Evolutionary conservation across 108 stramenopile genomes (phyloP).

Genomic region (Pseudonitzschia multiseries): DNA sequence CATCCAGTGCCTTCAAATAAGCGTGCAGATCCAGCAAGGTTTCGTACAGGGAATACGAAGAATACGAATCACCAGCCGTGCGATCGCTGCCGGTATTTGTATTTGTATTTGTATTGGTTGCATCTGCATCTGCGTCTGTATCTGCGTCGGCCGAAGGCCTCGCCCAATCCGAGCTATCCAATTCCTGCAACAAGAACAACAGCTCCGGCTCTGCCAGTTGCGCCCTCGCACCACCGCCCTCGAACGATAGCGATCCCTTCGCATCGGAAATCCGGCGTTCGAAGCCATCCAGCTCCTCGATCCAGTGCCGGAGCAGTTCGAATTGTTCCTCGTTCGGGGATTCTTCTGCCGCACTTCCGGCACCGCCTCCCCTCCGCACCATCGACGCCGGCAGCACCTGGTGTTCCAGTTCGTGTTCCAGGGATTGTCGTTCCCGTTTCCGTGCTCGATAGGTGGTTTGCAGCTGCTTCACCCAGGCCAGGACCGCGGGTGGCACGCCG

Average conservation of each 20-base stretch:
- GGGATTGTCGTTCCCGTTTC: conserved; percentile 33
- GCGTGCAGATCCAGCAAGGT: conserved; percentile 56
- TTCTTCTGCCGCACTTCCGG: background rate
- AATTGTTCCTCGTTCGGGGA: conserved; percentile 37
- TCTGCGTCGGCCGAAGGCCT: conserved; percentile 22
- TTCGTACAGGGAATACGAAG: conserved; percentile 40
- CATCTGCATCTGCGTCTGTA: too few species aligned
- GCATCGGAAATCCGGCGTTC: conserved; percentile 50
- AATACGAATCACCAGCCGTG: background rate
- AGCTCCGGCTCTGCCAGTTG: conserved; percentile 4
- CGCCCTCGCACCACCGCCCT: background rate
- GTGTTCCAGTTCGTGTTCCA: conserved; percentile 50
- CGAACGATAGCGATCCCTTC: conserved; percentile 26
- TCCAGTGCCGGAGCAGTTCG: conserved; percentile 68
- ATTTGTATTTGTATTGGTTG: too few species aligned
- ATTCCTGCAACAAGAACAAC: conserved; percentile 7
- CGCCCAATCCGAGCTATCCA: conserved; percentile 24
- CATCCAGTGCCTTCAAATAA: conserved; percentile 46
- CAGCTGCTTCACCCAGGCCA: conserved; percentile 24
- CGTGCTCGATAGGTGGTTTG: conserved; percentile 39
- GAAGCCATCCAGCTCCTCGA: conserved; percentile 70
- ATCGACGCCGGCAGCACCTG: conserved; percentile 51
- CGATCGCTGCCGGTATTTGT: background rate
- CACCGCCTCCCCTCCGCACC: background rate
- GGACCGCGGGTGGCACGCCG: conserved; percentile 32